Conservation (phyloP, 768 basidiomycete genomes). For the Multifurca ochricompacta region DNA sequence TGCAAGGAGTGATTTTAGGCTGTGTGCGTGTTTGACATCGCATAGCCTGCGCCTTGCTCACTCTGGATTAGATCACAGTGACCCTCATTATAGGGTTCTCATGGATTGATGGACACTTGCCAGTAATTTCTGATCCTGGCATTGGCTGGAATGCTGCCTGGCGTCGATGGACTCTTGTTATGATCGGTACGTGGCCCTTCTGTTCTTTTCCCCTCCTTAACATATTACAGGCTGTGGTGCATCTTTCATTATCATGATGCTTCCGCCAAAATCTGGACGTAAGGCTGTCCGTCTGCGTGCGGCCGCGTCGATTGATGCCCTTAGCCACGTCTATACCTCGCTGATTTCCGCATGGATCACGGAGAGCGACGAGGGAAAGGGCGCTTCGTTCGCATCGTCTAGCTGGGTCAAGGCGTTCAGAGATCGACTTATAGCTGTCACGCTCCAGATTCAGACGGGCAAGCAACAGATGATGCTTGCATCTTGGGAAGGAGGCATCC, state of each 20-base stretch:
- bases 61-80: conserved; percentile 32
- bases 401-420: conserved; percentile 28
- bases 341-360: conserved; percentile 37
- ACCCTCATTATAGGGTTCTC: conserved; percentile 47
- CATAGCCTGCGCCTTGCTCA: background rate
- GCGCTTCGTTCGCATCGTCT: background rate
- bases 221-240: conserved; percentile 36
- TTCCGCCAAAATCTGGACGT: conserved; percentile 44
- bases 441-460: conserved; percentile 29
- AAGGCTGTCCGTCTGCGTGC: conserved; percentile 39
- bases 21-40: conserved; percentile 28
- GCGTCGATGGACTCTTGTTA: conserved; percentile 42
- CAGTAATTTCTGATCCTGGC: conserved; percentile 41
- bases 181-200: conserved; percentile 34
- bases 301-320: conserved; percentile 33
- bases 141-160: conserved; percentile 46
- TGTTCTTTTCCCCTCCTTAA: background rate
- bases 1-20: conserved; percentile 32
- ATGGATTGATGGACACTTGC: conserved; percentile 48
- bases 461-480: conserved; percentile 32
- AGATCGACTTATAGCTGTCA: conserved; percentile 26
- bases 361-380: conserved; percentile 13
- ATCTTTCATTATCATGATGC: conserved; percentile 46
- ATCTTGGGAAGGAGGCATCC: conserved; percentile 39
- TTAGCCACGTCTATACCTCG: conserved; percentile 38